Conservation (phyloP, 164 flowering plant species). For the Stephania japonica region DNA sequence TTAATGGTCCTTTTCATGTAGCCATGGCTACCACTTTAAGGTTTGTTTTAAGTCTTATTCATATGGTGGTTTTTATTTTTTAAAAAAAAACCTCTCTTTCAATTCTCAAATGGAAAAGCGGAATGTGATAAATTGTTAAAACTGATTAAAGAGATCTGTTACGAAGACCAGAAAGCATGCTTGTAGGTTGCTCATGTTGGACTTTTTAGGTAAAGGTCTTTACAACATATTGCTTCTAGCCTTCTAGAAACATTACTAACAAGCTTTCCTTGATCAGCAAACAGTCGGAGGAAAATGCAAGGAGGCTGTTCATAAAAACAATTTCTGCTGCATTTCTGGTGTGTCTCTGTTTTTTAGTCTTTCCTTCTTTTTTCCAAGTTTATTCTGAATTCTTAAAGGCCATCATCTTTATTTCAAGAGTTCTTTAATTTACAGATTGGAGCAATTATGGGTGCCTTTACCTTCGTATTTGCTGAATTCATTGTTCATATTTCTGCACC, state of each 20-base stretch:
- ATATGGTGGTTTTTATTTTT: too few relatives aligned
- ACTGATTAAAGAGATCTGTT: too few relatives aligned
- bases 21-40: conserved; percentile 30
- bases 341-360: too few relatives aligned
- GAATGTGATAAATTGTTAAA: not conserved
- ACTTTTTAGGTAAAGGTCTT: too few relatives aligned
- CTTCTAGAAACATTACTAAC: not conserved
- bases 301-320: conserved; percentile 21
- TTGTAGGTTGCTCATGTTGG: too few relatives aligned
- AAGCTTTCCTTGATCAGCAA: conserved; percentile 21
- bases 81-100: too few relatives aligned
- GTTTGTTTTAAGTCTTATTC: conserved; percentile 2
- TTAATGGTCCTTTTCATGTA: conserved; percentile 33
- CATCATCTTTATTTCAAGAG: not conserved
- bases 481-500: conserved; percentile 29
- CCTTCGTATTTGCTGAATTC: conserved; percentile 20
- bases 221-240: too few relatives aligned
- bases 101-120: not conserved
- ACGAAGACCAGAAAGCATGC: too few relatives aligned
- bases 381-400: too few relatives aligned
- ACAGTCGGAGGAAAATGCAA: conserved; percentile 21
- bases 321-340: not conserved
- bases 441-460: conserved; percentile 19
- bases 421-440: conserved; percentile 22
- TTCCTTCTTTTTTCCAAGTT: too few relatives aligned